Evolutionary conservation across 257 asterid species (phyloP).

Genomic region (Hygrophila difformis): DNA sequence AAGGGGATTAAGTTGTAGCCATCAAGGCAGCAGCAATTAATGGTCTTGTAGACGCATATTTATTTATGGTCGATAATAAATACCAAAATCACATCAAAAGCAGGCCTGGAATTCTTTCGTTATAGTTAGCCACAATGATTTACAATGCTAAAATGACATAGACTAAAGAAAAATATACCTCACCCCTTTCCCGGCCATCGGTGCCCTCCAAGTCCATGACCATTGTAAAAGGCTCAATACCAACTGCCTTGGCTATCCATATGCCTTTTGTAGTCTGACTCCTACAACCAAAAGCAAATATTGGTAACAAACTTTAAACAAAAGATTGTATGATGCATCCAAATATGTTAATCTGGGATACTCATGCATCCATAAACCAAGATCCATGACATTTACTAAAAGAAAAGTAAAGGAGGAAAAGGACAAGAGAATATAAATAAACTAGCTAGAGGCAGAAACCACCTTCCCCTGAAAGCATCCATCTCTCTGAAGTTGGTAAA

Average conservation of each 20-base stretch:
- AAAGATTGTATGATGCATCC: too few relatives aligned
- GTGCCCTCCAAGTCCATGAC: constrained; percentile 64
- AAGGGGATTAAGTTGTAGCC: neutral
- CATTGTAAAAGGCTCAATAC: constrained; percentile 35
- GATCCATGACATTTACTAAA: too few relatives aligned
- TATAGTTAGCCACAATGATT: neutral
- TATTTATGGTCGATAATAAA: neutral
- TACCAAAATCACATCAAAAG: neutral
- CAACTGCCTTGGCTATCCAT: constrained; percentile 48
- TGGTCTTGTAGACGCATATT: neutral
- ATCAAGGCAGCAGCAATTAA: neutral
- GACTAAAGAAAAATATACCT: constrained; percentile 23
- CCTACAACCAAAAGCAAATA: too few relatives aligned
- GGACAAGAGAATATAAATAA: too few relatives aligned
- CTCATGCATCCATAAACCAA: too few relatives aligned
- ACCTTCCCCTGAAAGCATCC: too few relatives aligned
- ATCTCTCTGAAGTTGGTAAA: too few relatives aligned
- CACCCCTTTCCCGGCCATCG: constrained; percentile 57
- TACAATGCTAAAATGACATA: neutral
- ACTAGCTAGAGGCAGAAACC: too few relatives aligned
- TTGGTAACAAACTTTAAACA: too few relatives aligned
- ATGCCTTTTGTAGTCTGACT: constrained; percentile 45
- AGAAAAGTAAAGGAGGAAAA: too few relatives aligned
- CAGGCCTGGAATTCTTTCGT: neutral
- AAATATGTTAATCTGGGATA: too few relatives aligned